Base-by-base conservation (phyloP, 441 rosid genomes). In the Jatropha podagrica region DNA sequence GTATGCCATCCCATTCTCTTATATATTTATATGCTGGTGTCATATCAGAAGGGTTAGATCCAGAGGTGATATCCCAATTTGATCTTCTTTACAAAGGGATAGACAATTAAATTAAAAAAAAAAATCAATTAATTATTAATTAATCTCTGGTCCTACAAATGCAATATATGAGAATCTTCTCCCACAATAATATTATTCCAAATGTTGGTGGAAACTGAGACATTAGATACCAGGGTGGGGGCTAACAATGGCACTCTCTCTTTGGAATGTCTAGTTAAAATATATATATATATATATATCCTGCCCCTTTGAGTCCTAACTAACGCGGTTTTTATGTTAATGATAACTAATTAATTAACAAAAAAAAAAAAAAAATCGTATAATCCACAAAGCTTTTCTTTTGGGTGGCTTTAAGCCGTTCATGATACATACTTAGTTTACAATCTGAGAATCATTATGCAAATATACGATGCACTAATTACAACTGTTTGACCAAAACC, bases 161-260 rank as follows among this genome's bases (percentile, higher is more conserved):
- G 79, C 76, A 78, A 78, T 77, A 79, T 66, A 66, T 62, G 84
- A 81, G 87, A 86, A 87, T 87, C 90, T 83, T 40, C 75, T 74
- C 2, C 55, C 70, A 63, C 81, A 84, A 83, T 85, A 79, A 85
- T 83, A 81, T 65, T 85, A 88, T 88, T 88, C 91, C 79, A 83
- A 73, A 85, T 86, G 93, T 83, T 85, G 84, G 88, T 63, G 49
- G 86, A 85, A 77, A 44, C 48, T 51, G 79, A 69, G 87, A 89
- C 93, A 89, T 46, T 59, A 71, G 80, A 74, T 76, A 54, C 86
- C 83, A 5, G 65, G 75, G 89, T 83, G 90, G 90, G 92, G 87
- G 74, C 86, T 73, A 69, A 55, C 63, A 78, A 59, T 67, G 26
- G 77, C 72, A 72, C 82, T 69, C 75, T 75, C 78, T 65, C 68